Conservation (phyloP, 106 monocot genomes). For the Phalaenopsis equestris region DNA sequence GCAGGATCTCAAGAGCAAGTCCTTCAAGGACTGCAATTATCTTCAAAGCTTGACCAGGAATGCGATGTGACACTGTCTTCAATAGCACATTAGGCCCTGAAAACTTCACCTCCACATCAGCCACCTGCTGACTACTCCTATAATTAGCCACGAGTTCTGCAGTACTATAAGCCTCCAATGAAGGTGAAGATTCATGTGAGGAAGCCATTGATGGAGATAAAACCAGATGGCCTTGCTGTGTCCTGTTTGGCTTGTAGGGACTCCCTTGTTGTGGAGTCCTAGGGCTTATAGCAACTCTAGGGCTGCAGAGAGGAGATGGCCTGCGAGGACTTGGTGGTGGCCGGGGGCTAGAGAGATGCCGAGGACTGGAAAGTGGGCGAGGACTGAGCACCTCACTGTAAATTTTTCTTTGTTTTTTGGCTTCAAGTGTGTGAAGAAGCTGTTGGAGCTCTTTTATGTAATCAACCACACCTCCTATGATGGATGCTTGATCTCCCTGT, state of each 20-base stretch:
- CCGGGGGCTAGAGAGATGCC: constrained; percentile 20
- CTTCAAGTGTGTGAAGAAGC: constrained; percentile 58
- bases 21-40: constrained; percentile 69
- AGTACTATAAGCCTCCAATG: constrained; percentile 17
- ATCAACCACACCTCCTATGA: constrained; percentile 83
- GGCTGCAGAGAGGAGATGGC: constrained; percentile 36
- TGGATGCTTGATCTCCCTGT: constrained; percentile 88
- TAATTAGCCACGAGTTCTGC: constrained; percentile 24
- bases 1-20: constrained; percentile 77
- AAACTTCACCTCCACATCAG: constrained; percentile 85
- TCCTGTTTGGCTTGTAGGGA: constrained; percentile 48
- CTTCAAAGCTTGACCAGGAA: constrained; percentile 68
- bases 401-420: constrained; percentile 76
- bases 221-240: constrained; percentile 1
- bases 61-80: constrained; percentile 66
- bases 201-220: background rate
- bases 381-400: constrained; percentile 82
- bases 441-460: constrained; percentile 92
- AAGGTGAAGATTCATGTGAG: constrained; percentile 26
- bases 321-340: constrained; percentile 25
- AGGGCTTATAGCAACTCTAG: constrained; percentile 58
- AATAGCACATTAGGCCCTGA: constrained; percentile 66
- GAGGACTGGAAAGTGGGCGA: constrained; percentile 37
- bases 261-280: constrained; percentile 69
- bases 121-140: constrained; percentile 17